Evolutionary conservation across 2,329 filamentous ascomycete genomes (phyloP).

Genomic region (Fusarium duplospermum): DNA sequence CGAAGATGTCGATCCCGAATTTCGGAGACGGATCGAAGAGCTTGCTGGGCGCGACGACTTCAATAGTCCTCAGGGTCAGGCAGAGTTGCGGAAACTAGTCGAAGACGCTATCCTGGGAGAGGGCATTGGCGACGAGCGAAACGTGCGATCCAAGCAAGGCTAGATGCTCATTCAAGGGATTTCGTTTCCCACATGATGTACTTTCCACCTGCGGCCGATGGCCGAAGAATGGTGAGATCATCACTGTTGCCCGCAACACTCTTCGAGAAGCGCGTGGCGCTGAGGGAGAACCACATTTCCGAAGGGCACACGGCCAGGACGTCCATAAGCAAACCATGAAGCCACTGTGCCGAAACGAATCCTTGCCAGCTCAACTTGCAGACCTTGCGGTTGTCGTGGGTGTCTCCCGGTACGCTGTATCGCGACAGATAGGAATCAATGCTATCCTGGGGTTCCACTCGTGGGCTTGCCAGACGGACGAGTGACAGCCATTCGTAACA

Average conservation of each 20-base stretch:
- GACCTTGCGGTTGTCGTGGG: slow-evolving; percentile 47
- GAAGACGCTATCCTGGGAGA: slow-evolving; percentile 81
- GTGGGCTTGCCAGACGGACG: slow-evolving; percentile 73
- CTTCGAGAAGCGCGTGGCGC: slow-evolving; percentile 62
- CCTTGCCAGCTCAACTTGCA: slow-evolving; percentile 70
- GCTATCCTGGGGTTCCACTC: slow-evolving; percentile 65
- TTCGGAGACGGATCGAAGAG: slow-evolving; percentile 88
- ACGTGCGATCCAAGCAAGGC: slow-evolving; percentile 70
- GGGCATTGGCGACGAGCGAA: slow-evolving; percentile 71
- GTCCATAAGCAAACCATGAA: slow-evolving; percentile 60
- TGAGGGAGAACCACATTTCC: slow-evolving; percentile 67
- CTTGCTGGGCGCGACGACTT: slow-evolving; percentile 87
- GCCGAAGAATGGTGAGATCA: slow-evolving; percentile 66
- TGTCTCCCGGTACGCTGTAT: slow-evolving; percentile 67
- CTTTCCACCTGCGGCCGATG: slow-evolving; percentile 60
- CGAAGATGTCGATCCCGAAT: slow-evolving; percentile 80
- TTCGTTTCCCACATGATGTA: slow-evolving; percentile 72
- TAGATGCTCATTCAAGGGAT: slow-evolving; percentile 57
- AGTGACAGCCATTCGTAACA: slow-evolving; percentile 82
- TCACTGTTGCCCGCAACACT: slow-evolving; percentile 56
- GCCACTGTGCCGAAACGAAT: slow-evolving; percentile 66
- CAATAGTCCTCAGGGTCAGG: slow-evolving; percentile 82
- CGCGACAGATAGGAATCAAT: slow-evolving; percentile 77
- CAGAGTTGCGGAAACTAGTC: slow-evolving; percentile 80
- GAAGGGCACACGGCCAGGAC: slow-evolving; percentile 57